Evolutionary conservation across 768 basidiomycete species (phyloP), one percentile per base, ranked within the genome.

Genomic region (Phylloporus sp.): DNA sequence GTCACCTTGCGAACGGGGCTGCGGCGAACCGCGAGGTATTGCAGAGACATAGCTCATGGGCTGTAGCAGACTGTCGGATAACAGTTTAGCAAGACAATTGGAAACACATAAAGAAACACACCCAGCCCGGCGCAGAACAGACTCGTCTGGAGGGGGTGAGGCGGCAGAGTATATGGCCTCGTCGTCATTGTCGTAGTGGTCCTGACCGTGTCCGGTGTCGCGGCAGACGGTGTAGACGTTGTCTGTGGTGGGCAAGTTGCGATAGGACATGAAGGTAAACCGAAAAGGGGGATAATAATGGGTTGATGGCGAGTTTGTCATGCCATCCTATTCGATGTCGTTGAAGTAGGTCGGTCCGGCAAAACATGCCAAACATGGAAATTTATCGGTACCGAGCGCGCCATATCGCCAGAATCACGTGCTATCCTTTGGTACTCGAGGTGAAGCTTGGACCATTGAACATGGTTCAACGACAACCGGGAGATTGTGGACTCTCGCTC

Each of bases 1-100:
- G 26, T 76, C 74, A 56, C 78, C 77, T 55, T 81, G 82, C 1
- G 81, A 81, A 58, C 82, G 86, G 9, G 79, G 72, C 8, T 47
- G 56, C 10, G 52, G 44, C 0, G 56, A 49, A 42, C 34, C 49
- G 46, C 58, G 62, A 47, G 57, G 15, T 54, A 68, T 55, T 47
- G 61, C 43, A 47, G 61, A 63, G 60, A 68, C 53, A 61, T 75
- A 81, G 55, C 77, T 79, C 55, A 71, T 74, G 16, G 81, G 71
- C 59, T 84, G 83, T 16, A 86, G 73, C 54, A 85, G 71, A 26
- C 84, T 86, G 29, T 15, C 12, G 13, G n/a, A 64, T 36, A 41
- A 34, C 27, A 40, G 24, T 59, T 13, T 15, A 3, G 31, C 7
- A 7, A 20, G 36, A 12, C 28, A 4, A 7, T 3, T 15, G 6